phyloP scores from a whole-genome alignment of 2,329 filamentous ascomycete species.

The Paraconiothyrium sp. region DNA sequence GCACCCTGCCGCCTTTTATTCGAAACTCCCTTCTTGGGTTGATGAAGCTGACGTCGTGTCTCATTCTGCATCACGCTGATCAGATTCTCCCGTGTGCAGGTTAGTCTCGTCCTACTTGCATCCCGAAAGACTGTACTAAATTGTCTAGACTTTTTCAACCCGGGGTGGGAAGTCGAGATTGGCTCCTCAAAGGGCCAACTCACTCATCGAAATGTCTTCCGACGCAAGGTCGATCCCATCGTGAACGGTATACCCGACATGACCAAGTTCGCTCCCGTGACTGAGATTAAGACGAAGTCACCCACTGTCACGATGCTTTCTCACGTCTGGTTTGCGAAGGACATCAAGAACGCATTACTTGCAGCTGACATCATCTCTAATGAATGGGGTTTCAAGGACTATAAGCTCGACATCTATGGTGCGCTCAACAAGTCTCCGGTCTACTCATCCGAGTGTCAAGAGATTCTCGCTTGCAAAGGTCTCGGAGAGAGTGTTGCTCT shows the following conservation, averaged over 20 bases:
- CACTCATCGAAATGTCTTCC: slow-evolving; percentile 66
- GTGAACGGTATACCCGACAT: slow-evolving; percentile 73
- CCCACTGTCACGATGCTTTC: slow-evolving; percentile 74
- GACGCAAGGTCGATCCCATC: slow-evolving; percentile 70
- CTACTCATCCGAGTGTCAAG: slow-evolving; percentile 68
- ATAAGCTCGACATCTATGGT: slow-evolving; percentile 70
- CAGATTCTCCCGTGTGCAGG: slow-evolving; percentile 54
- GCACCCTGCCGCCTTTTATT: slow-evolving; percentile 52
- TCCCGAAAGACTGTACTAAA: neutral
- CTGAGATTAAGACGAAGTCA: slow-evolving; percentile 65
- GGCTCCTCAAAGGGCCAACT: slow-evolving; percentile 66
- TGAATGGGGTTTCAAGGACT: slow-evolving; percentile 72
- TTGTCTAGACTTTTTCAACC: slow-evolving; percentile 69
- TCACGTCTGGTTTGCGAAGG: slow-evolving; percentile 68
- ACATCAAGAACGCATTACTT: slow-evolving; percentile 71
- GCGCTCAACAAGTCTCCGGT: slow-evolving; percentile 70
- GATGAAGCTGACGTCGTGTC: slow-evolving; percentile 53
- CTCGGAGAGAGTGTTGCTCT: slow-evolving; percentile 62
- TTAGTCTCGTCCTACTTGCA: slow-evolving; percentile 18
- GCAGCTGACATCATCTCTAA: slow-evolving; percentile 73
- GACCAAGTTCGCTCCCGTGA: slow-evolving; percentile 69
- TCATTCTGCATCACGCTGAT: slow-evolving; percentile 65
- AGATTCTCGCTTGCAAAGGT: slow-evolving; percentile 65
- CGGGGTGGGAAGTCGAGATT: slow-evolving; percentile 70
- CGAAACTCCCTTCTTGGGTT: slow-evolving; percentile 51